Base-by-base conservation (phyloP, 495 filamentous ascomycete genomes). In the Daldinia bambusicola region DNA sequence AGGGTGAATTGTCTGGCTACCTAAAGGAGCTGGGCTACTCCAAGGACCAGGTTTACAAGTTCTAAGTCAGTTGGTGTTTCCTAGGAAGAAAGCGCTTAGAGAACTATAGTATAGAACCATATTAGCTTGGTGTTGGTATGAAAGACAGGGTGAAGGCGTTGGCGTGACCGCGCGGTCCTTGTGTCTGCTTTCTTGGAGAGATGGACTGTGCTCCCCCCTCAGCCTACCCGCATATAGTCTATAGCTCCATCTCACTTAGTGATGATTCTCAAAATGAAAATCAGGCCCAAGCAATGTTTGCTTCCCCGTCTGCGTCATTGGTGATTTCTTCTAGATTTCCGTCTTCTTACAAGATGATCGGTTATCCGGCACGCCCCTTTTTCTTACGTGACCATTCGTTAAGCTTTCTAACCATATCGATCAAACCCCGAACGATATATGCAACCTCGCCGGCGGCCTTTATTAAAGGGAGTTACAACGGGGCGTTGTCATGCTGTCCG, bases 11-110 rank as follows among this genome's bases (percentile, higher is more conserved):
- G 41, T 81, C 81, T 5, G 95, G 95, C 62, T 79, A 89, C 71
- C 81, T 99, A 75, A 92, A 93, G 86, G 93, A 98, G 78, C 81
- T 99, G 57, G 95, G 95, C 16, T 99, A 98, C 83, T 86, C 75
- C 62, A 85, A 92, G 82, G 95, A 98, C 51, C 96, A 99, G 85
- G 96, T 99, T 30, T 98, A 92, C 85, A 99, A 99, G 86, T 99
- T 99, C 79, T 99, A 80, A 66, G 50, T 13, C 30, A 6, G 16
- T 22, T 48, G n/a, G 22, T 34, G 7, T 13, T 53, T 53, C 6
- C 22, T 34, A 30, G 4, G 51, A 43, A 41, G 60, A 34, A 30
- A 34, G 48, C 20, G 43, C 30, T n/a, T 20, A 22, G 43, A 48
- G 20, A 18, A 37, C 52, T 50, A 61, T 57, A 50, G 65, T 48